Conservation (phyloP, 768 basidiomycete genomes). For the Pleurotus citrinopileatus region DNA sequence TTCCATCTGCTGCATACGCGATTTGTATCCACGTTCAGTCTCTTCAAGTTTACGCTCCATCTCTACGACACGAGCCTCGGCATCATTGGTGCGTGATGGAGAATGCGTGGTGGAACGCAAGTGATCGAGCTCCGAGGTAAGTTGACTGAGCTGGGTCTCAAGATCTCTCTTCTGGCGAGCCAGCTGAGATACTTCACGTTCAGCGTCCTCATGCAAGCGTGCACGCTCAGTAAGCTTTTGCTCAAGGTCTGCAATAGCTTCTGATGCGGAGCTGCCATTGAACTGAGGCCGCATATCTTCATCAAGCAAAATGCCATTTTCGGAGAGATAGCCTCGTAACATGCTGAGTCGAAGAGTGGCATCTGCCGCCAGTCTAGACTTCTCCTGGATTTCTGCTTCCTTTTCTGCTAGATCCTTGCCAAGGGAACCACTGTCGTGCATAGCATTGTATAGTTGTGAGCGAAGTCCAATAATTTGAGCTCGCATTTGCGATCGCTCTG, state of each 20-base stretch:
- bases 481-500: slow-evolving; percentile 60
- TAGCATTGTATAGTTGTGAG: slow-evolving; percentile 63
- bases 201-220: slow-evolving; percentile 68
- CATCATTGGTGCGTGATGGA: slow-evolving; percentile 33
- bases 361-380: slow-evolving; percentile 63
- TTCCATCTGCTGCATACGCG: slow-evolving; percentile 85
- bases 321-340: slow-evolving; percentile 83
- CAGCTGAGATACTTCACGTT: slow-evolving; percentile 70
- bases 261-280: slow-evolving; percentile 36
- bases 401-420: slow-evolving; percentile 67
- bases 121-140: slow-evolving; percentile 67
- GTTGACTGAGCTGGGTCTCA: slow-evolving; percentile 62
- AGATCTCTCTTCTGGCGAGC: slow-evolving; percentile 69
- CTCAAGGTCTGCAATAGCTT: slow-evolving; percentile 70
- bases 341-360: slow-evolving; percentile 71
- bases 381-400: slow-evolving; percentile 64
- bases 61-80: slow-evolving; percentile 47
- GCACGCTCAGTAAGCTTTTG: slow-evolving; percentile 69
- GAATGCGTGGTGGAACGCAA: slow-evolving; percentile 57
- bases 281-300: slow-evolving; percentile 52
- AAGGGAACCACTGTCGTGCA: slow-evolving; percentile 65
- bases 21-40: slow-evolving; percentile 74
- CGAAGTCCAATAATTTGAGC: slow-evolving; percentile 76
- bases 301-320: slow-evolving; percentile 79
- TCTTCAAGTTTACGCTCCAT: slow-evolving; percentile 79